Evolutionary conservation across 2,329 filamentous ascomycete species (phyloP).

Genomic region (Penicillium freii): DNA sequence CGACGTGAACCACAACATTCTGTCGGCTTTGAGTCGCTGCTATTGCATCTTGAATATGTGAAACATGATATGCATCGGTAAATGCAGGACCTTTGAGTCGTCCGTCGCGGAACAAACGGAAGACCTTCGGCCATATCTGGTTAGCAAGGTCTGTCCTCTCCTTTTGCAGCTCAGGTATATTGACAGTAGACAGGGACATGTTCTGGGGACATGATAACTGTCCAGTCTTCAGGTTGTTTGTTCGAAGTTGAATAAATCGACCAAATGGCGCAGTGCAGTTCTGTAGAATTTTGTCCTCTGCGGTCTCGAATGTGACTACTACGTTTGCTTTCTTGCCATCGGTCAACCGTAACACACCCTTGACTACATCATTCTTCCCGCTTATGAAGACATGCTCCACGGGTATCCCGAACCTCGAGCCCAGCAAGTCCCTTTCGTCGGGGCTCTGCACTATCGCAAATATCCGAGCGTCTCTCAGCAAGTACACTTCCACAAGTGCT

Average conservation of each 20-base stretch:
- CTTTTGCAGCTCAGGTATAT: slow-evolving; percentile 14
- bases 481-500: slow-evolving; percentile 24
- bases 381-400: slow-evolving; percentile 14
- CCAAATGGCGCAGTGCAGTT: slow-evolving; percentile 27
- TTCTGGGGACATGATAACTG: slow-evolving; percentile 2
- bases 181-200: slow-evolving; percentile 15
- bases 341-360: slow-evolving; percentile 2
- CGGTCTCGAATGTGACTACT: slow-evolving; percentile 13
- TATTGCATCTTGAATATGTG: slow-evolving; percentile 14
- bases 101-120: slow-evolving; percentile 13
- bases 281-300: neutral
- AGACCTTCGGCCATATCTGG: slow-evolving; percentile 14
- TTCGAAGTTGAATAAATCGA: slow-evolving; percentile 32
- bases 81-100: slow-evolving; percentile 9
- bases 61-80: slow-evolving; percentile 9
- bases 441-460: slow-evolving; percentile 16
- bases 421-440: slow-evolving; percentile 10
- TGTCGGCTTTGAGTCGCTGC: neutral
- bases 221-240: slow-evolving; percentile 7
- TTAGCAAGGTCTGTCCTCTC: slow-evolving; percentile 3
- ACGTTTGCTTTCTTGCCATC: slow-evolving; percentile 13
- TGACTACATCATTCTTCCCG: slow-evolving; percentile 4
- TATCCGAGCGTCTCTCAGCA: neutral
- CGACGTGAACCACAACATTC: slow-evolving; percentile 8
- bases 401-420: slow-evolving; percentile 11